phyloP scores from a whole-genome alignment of 805 yeast species.

The Suhomyces faveliae region DNA sequence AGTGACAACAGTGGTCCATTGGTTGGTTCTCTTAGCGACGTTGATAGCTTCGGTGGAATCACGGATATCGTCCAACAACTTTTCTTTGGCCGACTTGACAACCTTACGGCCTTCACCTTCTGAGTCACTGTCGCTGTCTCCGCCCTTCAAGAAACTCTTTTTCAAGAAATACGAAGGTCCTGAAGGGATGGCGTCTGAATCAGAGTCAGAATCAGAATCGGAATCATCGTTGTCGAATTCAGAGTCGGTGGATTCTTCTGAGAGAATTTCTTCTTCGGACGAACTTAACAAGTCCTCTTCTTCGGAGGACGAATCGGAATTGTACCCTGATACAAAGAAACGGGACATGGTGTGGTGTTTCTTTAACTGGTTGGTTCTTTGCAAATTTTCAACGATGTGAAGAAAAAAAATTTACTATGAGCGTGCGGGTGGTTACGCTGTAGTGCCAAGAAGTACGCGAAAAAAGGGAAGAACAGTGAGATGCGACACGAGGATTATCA shows the following conservation, averaged over 20 bases:
- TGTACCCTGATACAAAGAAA: conserved; percentile 72
- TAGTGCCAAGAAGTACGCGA: conserved; percentile 11
- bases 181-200: conserved; percentile 38
- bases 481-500: too few species aligned
- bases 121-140: conserved; percentile 43
- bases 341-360: conserved; percentile 64
- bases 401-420: conserved; percentile 9
- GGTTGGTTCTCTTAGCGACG: conserved; percentile 63
- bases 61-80: conserved; percentile 83
- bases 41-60: conserved; percentile 64
- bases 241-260: conserved; percentile 43
- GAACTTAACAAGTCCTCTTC: conserved; percentile 52
- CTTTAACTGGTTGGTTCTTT: conserved; percentile 4
- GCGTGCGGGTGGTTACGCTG: conserved; percentile 11
- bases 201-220: conserved; percentile 21
- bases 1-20: conserved; percentile 72
- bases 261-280: conserved; percentile 61
- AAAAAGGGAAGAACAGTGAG: too few species aligned
- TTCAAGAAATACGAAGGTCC: conserved; percentile 60
- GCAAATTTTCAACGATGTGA: conserved; percentile 28
- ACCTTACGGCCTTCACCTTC: conserved; percentile 78
- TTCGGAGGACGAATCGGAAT: conserved; percentile 53
- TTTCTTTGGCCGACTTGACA: conserved; percentile 91
- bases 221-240: conserved; percentile 49
- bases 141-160: conserved; percentile 45